These are phyloP conservation scores for Brassica cretica DNA, from an alignment of 345 rosid species.

Conservation along the genomic window DNA sequence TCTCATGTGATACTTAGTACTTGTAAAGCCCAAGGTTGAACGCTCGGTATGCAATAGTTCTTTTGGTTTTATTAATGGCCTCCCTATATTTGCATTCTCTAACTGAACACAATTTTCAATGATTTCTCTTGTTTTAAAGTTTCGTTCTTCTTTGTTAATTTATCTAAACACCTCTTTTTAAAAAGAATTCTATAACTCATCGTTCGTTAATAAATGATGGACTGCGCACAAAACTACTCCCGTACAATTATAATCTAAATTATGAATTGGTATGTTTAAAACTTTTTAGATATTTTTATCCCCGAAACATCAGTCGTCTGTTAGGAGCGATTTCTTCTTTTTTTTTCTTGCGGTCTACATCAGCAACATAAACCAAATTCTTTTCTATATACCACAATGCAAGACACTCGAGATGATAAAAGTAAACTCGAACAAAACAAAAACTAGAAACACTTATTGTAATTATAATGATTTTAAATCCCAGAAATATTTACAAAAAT, in stretches of 20 bases:
- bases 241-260: neutral
- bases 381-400: conserved; percentile 5
- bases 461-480: no score
- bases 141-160: neutral
- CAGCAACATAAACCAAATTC: neutral
- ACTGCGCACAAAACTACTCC: neutral
- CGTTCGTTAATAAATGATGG: neutral
- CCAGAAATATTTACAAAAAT: no score
- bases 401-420: conserved; percentile 10
- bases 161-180: neutral
- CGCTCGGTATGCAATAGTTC: no score
- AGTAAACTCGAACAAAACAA: conserved; percentile 6
- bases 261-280: neutral
- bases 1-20: no score
- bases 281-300: no score
- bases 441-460: neutral
- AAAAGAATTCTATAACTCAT: no score
- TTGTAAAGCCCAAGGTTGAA: no score
- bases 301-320: neutral
- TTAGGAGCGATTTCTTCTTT: neutral
- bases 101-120: neutral
- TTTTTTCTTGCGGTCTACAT: neutral
- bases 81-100: neutral
- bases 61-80: neutral
- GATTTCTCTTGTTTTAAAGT: no score